These are phyloP conservation scores for Sordariomycetes sp. DNA, from an alignment of 2,329 filamentous ascomycete species.

Conservation along the genomic window DNA sequence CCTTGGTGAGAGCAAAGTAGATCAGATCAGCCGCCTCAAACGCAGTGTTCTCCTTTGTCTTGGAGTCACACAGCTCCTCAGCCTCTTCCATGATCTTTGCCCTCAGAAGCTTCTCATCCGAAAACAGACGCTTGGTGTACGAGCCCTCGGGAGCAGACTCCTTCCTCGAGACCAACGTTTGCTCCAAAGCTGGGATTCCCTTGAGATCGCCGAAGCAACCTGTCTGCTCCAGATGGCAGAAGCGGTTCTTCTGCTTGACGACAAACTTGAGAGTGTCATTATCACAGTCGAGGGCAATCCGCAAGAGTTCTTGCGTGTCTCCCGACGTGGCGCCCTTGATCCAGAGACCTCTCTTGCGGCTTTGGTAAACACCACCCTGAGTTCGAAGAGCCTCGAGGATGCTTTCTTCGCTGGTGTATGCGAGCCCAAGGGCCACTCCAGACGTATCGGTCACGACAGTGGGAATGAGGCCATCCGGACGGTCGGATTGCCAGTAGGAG, in stretches of 20 bases:
- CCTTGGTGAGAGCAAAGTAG: constrained; percentile 92
- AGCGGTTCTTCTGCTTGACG: constrained; percentile 81
- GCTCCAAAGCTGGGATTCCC: constrained; percentile 76
- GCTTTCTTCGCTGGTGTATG: constrained; percentile 91
- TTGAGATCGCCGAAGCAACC: constrained; percentile 84
- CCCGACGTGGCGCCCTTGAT: constrained; percentile 94
- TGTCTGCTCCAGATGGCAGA: constrained; percentile 88
- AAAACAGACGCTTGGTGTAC: constrained; percentile 89
- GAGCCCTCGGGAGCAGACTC: constrained; percentile 77
- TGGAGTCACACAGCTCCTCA: constrained; percentile 84
- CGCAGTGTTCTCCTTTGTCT: constrained; percentile 72
- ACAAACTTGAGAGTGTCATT: constrained; percentile 85
- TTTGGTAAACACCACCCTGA: constrained; percentile 80
- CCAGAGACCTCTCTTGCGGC: constrained; percentile 90
- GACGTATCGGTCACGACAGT: constrained; percentile 88
- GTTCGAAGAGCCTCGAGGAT: constrained; percentile 78
- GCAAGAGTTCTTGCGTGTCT: constrained; percentile 82
- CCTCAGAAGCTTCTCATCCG: constrained; percentile 76
- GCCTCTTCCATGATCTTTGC: constrained; percentile 99
- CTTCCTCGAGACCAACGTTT: constrained; percentile 77
- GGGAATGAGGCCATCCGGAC: constrained; percentile 73
- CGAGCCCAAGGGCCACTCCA: constrained; percentile 75
- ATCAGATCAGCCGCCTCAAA: constrained; percentile 93
- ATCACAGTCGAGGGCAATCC: constrained; percentile 84
- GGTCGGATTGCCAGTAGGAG: constrained; percentile 69